Base-by-base conservation (phyloP, 2,329 filamentous ascomycete species). In the Xylogone sp. region DNA sequence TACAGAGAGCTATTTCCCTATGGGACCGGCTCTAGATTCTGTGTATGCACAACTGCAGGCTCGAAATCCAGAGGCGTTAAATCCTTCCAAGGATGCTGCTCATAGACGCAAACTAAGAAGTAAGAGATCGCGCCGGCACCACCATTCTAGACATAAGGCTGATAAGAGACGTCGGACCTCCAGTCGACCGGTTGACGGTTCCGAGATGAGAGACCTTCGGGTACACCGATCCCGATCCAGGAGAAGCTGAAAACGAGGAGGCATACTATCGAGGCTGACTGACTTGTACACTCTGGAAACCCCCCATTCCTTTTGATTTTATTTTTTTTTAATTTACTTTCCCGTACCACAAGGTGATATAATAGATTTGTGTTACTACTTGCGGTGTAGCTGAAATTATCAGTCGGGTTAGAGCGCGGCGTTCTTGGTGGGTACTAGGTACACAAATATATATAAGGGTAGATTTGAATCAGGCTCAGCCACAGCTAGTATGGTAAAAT, bases 1-100 rank as follows among this genome's bases (percentile, higher is more conserved):
- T 58, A 74, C 75, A 53, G 76, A 80, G 55, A 85, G 87, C 61
- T 82, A 88, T 52, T 95, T 87, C 64, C 75, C 78, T 13, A 73
- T 88, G 61, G 87, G 87, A 0, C 77, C 77, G 3, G 73, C 83
- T 3, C 75, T 93, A 2, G 69, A 78, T 24, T 39, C 34, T 16
- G 34, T 39, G 10, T 39, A 39, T 16, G 34, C 34, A 6, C 34
- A 39, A 39, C n/a, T 39, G 34, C 34, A 16, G n/a, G 34, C 34
- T 16, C 34, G 34, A 16, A 39, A 39, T 39, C 34, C 34, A 39
- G 34, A 39, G 34, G 34, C 13, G 4, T 39, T 39, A 16, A 7
- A 39, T 39, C 34, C 34, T 39, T 39, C 34, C 34, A 39, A 39
- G 34, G 34, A 39, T 13, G 34, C 34, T 9, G 34, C 34, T 39